Base-by-base conservation (phyloP, 176 grass and related monocot genomes). In the Carex littledalei region DNA sequence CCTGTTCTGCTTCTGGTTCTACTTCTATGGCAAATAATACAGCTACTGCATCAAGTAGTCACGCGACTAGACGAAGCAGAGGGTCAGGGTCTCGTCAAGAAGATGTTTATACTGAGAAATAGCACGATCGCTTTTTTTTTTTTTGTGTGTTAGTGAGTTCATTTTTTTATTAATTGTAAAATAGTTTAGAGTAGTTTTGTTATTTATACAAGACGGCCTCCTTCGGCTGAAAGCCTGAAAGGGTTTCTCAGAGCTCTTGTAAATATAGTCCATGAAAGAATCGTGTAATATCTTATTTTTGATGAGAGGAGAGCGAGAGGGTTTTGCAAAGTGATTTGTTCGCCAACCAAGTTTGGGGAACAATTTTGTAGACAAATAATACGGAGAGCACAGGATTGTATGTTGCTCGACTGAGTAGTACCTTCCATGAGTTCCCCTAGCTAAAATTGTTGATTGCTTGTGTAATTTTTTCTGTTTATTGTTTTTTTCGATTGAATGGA, bases 1-100 rank as follows among this genome's bases (percentile, higher is more conserved):
- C 37, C 13, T 89, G 85, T 69, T 81, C 93, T 3, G 63, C 47
- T 62, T 81, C 85, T 7, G 89, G 56, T n/a, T 88, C 89, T 0
- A 87, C 88, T 18, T 88, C 90, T 24, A 50, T 61, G 31, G 29
- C 47, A 21, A 85, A 70, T 70, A 84, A 63, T 54, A 85, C 73
- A 0, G 84, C 87, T 43, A 92, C 88, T 16, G 83, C 87, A 49
- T 92, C 85, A 5, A 91, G 86, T 78, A 87, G 83, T 41, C 74
- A 26, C 67, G 86, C 88, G 20, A 21, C 80, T 65, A 73, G 88
- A 56, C 58, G 21, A 55, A 90, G 84, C 80, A 81, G 56, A 11
- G 81, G 86, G 5, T 24, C 86, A 80, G 53, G 87, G 5, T 92
- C 86, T 37, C 86, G 85, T 84, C 84, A 53, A 77, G 52, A 88